Evolutionary conservation across 257 asterid species (phyloP).

Genomic region (Striga asiatica): DNA sequence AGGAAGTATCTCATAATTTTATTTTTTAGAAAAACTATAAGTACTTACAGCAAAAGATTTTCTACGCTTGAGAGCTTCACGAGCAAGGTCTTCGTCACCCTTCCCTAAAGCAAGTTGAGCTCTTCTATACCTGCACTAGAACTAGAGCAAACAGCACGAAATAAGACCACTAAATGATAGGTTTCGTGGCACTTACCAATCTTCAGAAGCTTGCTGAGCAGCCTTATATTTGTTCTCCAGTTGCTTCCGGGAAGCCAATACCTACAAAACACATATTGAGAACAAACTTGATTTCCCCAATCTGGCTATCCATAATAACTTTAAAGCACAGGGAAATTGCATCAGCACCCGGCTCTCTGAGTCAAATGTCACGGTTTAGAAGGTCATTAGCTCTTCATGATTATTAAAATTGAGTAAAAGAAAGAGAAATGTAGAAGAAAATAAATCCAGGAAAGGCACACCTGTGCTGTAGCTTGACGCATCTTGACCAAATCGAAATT

Average conservation of each 20-base stretch:
- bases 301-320: neutral
- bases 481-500: slow-evolving; percentile 77
- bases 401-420: neutral
- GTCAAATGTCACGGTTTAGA: no score
- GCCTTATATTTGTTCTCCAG: slow-evolving; percentile 82
- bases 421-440: slow-evolving; percentile 5
- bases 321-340: neutral
- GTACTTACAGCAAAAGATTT: slow-evolving; percentile 76
- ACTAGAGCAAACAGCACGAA: slow-evolving; percentile 17
- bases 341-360: no score
- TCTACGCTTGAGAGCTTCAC: slow-evolving; percentile 95
- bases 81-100: slow-evolving; percentile 98
- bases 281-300: slow-evolving; percentile 10
- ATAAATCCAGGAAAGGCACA: slow-evolving; percentile 22
- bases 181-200: slow-evolving; percentile 46
- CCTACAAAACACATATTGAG: slow-evolving; percentile 33
- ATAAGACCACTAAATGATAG: slow-evolving; percentile 12
- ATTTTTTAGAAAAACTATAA: neutral
- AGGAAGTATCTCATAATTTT: neutral
- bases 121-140: slow-evolving; percentile 71
- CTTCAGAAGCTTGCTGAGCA: slow-evolving; percentile 86
- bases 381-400: neutral
- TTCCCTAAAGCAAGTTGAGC: slow-evolving; percentile 92
- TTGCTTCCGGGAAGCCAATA: slow-evolving; percentile 94
- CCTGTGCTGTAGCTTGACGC: slow-evolving; percentile 99